Conservation (phyloP, 768 basidiomycete species). For the Leccinum boreale region DNA sequence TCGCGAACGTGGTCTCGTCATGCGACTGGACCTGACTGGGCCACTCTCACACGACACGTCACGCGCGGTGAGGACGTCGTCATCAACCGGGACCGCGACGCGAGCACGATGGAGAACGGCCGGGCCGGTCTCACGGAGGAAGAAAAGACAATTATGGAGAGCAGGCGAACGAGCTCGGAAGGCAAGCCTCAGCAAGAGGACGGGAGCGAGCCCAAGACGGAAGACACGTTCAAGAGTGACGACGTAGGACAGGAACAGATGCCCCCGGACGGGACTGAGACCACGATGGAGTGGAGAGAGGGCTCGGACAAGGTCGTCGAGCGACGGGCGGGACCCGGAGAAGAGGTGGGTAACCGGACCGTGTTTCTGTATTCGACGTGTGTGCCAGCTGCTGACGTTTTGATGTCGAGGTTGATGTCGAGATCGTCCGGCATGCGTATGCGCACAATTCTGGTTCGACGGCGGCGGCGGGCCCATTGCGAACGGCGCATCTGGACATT, state of each 20-base stretch:
- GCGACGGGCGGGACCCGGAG: slow-evolving; percentile 50
- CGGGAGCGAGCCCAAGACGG: slow-evolving; percentile 4
- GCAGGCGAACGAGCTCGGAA: slow-evolving; percentile 20
- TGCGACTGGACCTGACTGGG: slow-evolving; percentile 75
- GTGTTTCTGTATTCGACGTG: neutral
- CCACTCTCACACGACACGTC: slow-evolving; percentile 70
- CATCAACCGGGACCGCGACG: slow-evolving; percentile 72
- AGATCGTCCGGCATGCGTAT: slow-evolving; percentile 50
- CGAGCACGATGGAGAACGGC: slow-evolving; percentile 49
- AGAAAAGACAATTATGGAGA: slow-evolving; percentile 27
- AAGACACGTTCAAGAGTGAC: slow-evolving; percentile 11
- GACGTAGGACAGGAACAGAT: slow-evolving; percentile 32
- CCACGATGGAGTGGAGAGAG: slow-evolving; percentile 61
- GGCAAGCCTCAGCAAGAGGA: slow-evolving; percentile 6
- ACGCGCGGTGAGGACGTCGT: slow-evolving; percentile 72
- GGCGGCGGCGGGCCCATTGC: neutral
- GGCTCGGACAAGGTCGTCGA: slow-evolving; percentile 68
- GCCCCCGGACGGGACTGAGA: slow-evolving; percentile 44
- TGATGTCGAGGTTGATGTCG: slow-evolving; percentile 54
- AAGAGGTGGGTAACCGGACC: slow-evolving; percentile 53
- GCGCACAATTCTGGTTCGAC: neutral
- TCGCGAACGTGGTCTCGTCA: slow-evolving; percentile 89
- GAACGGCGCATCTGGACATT: slow-evolving; percentile 10
- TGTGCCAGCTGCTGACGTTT: slow-evolving; percentile 13
- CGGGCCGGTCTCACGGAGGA: slow-evolving; percentile 29